Conservation (phyloP, 352 stramenopile species). For the Blastocystis sp. region DNA sequence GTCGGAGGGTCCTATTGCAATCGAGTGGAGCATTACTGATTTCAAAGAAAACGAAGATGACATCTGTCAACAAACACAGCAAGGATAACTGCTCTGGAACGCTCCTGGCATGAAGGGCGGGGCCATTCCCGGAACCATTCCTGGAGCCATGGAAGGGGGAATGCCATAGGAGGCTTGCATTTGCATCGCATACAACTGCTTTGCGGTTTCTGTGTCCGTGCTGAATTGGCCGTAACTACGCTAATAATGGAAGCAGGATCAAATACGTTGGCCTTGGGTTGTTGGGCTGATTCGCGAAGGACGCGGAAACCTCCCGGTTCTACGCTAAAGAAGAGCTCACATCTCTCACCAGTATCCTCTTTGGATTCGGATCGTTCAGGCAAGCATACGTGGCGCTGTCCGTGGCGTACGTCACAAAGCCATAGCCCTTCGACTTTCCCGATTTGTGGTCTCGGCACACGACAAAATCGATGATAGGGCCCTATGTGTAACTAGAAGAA, state of each 20-base stretch:
- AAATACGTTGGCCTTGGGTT: too few species aligned
- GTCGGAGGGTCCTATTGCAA: not conserved
- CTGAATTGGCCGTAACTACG: not conserved
- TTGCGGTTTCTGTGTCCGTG: not conserved
- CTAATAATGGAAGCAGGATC: too few species aligned
- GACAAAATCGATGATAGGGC: slow-evolving; percentile 20
- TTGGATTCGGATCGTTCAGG: slow-evolving; percentile 10
- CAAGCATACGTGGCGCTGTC: slow-evolving; percentile 1
- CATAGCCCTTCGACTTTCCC: slow-evolving; percentile 12
- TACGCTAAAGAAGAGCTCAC: not conserved
- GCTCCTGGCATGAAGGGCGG: too few species aligned
- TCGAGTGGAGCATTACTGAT: not conserved
- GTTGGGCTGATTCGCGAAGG: not conserved
- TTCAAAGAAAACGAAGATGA: slow-evolving; percentile 6
- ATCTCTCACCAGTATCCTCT: not conserved
- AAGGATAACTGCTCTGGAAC: not conserved
- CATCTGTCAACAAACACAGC: slow-evolving; percentile 1
- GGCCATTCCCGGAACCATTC: not conserved
- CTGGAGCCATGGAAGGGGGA: not conserved
- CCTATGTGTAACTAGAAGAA: not conserved
- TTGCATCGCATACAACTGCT: not conserved
- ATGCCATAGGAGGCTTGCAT: not conserved
- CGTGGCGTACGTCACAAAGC: slow-evolving; percentile 22
- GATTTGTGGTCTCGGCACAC: slow-evolving; percentile 5
- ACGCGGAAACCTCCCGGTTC: not conserved